Evolutionary conservation across 345 rosid genomes (phyloP).

Genomic region (Melaleuca alternifolia): DNA sequence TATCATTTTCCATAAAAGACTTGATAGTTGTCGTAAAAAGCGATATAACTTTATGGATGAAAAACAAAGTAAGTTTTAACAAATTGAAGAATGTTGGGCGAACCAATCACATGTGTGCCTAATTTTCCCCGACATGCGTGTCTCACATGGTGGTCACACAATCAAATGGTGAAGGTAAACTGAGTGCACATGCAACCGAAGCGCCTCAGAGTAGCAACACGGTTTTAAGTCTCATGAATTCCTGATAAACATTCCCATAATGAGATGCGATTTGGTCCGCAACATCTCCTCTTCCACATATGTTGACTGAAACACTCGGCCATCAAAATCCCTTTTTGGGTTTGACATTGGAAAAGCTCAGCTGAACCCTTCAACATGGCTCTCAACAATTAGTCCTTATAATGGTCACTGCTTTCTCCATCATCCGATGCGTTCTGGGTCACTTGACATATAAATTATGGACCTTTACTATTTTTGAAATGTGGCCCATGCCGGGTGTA

Average conservation of each 20-base stretch:
- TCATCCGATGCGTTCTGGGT: neutral
- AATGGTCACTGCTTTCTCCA: neutral
- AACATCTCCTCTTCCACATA: neutral
- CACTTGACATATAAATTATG: neutral
- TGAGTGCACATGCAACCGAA: neutral
- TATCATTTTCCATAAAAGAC: neutral
- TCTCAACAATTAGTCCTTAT: neutral
- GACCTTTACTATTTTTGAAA: neutral
- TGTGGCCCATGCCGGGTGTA: neutral
- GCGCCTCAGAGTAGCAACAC: neutral
- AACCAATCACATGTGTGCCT: neutral
- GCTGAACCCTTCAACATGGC: neutral
- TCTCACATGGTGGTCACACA: neutral
- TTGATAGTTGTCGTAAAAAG: neutral
- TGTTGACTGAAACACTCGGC: neutral
- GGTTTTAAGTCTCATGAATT: neutral
- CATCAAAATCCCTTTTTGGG: neutral
- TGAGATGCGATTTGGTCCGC: neutral
- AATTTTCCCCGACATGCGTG: neutral
- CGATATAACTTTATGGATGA: neutral
- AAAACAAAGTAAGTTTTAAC: neutral
- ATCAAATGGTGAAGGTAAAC: neutral
- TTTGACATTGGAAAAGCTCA: neutral
- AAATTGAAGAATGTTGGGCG: neutral
- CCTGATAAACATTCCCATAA: neutral